Evolutionary conservation across 2,329 filamentous ascomycete genomes (phyloP).

Genomic region (Tolypocladium album): DNA sequence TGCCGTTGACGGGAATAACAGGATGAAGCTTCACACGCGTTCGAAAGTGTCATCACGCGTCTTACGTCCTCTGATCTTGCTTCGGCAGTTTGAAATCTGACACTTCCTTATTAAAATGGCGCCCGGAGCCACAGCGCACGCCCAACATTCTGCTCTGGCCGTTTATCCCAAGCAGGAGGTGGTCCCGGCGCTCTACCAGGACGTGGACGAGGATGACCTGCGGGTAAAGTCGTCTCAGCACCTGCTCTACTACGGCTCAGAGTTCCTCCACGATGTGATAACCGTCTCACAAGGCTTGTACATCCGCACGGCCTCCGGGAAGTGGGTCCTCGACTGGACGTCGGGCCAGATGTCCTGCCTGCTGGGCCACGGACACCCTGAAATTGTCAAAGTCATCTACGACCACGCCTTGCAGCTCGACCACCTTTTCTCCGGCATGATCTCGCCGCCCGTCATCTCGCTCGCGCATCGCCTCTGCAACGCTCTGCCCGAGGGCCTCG

Average conservation of each 20-base stretch:
- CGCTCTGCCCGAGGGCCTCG: constrained; percentile 36
- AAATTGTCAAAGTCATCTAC: constrained; percentile 42
- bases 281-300: constrained; percentile 29
- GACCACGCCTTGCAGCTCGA: constrained; percentile 40
- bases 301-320: constrained; percentile 33
- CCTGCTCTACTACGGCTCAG: constrained; percentile 14
- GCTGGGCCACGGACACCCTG: constrained; percentile 45
- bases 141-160: constrained; percentile 1
- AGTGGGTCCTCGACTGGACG: constrained; percentile 45
- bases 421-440: constrained; percentile 49
- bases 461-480: constrained; percentile 38
- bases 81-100: not conserved
- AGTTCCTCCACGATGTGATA: constrained; percentile 24
- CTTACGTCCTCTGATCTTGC: not conserved
- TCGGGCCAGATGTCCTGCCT: constrained; percentile 51
- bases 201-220: constrained; percentile 10
- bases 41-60: too few relatives aligned
- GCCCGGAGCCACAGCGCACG: constrained; percentile 7
- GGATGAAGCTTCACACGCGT: not conserved
- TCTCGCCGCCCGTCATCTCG: constrained; percentile 44
- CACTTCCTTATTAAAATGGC: constrained; percentile 7
- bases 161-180: constrained; percentile 3
- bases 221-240: constrained; percentile 11
- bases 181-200: constrained; percentile 9
- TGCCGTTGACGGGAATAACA: not conserved